phyloP scores from a whole-genome alignment of 345 rosid species.

The Leavenworthia alabamica region DNA sequence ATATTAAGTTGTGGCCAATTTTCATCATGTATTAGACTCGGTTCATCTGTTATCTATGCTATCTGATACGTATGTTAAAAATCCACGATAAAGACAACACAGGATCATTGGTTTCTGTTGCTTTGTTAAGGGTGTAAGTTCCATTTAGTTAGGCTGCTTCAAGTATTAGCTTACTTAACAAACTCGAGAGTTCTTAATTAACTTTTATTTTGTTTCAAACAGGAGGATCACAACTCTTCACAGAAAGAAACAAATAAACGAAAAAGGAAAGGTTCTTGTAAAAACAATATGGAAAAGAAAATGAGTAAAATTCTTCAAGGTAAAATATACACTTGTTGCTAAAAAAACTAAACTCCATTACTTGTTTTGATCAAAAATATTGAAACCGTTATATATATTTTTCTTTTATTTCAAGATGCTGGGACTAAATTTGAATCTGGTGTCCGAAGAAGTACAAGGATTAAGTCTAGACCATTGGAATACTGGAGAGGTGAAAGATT shows the following conservation, averaged over 20 bases:
- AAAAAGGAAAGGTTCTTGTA: slow-evolving; percentile 6
- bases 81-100: neutral
- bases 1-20: neutral
- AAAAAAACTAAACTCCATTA: slow-evolving; percentile 4
- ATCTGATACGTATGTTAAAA: neutral
- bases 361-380: neutral
- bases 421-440: slow-evolving; percentile 48
- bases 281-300: slow-evolving; percentile 17
- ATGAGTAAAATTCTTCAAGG: slow-evolving; percentile 96
- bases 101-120: too few relatives aligned
- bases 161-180: neutral
- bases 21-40: slow-evolving; percentile 1
- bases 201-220: slow-evolving; percentile 23
- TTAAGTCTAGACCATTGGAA: slow-evolving; percentile 82
- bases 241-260: slow-evolving; percentile 17
- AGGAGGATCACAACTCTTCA: slow-evolving; percentile 35
- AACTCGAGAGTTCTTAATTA: neutral
- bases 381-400: neutral
- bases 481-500: slow-evolving; percentile 96
- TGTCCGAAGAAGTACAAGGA: slow-evolving; percentile 78
- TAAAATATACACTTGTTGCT: slow-evolving; percentile 29
- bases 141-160: slow-evolving; percentile 4
- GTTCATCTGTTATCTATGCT: neutral
- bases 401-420: neutral
- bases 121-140: neutral